A percentile compares a stretch with the other conserved stretches of the same genome.
phyloP scores from a whole-genome alignment of 2,329 filamentous ascomycete genomes.

The Colletotrichum sp. region DNA sequence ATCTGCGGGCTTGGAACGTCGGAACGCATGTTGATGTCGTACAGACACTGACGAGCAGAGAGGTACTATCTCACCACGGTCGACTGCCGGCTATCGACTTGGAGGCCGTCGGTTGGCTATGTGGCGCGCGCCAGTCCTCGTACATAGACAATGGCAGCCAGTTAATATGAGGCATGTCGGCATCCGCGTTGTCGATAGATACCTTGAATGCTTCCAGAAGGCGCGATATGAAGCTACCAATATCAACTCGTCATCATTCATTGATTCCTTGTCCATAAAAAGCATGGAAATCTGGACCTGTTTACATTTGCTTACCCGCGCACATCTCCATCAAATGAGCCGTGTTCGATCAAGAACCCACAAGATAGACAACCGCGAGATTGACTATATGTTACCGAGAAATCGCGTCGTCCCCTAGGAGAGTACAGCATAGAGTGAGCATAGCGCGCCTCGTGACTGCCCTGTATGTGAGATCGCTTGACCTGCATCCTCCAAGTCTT shows the following conservation, averaged over 20 bases:
- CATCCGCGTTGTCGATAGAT: background rate
- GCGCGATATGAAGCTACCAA: background rate
- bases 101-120: background rate
- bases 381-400: background rate
- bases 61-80: background rate
- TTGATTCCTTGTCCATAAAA: background rate
- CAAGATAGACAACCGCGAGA: background rate
- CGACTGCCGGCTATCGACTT: background rate
- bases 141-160: background rate
- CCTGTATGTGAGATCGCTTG: background rate
- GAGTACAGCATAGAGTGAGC: background rate
- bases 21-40: background rate
- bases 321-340: background rate
- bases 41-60: background rate
- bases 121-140: background rate
- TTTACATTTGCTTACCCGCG: background rate
- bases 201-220: background rate
- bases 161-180: background rate
- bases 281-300: background rate
- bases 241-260: background rate
- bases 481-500: background rate
- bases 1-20: background rate
- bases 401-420: background rate
- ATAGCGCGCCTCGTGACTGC: background rate
- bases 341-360: background rate